Evolutionary conservation across 441 rosid species (phyloP), one percentile per base, ranked within the genome.

Genomic region (Gossypium davidsonii): DNA sequence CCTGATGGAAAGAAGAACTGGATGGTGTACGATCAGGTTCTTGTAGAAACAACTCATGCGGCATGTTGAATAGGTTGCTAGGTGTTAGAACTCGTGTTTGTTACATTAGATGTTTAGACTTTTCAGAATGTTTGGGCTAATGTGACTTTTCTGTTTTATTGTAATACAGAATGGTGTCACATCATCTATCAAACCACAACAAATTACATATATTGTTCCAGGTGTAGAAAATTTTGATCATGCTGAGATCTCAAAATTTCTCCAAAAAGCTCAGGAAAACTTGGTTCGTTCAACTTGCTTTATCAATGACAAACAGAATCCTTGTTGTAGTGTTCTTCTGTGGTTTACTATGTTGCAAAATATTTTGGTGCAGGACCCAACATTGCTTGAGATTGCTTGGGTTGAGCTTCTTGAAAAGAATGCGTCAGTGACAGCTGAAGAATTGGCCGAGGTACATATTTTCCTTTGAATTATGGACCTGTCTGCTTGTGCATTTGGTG

Each of bases 1-100:
- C 96, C 88, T 68, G 97, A 92, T 83, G 97, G 99, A 73, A 92
- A 94, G 83, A 92, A 91, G 88, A 94, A 94, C 28, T 94, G 99
- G 99, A 90, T 94, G 89, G 99, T 94, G 87, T 81, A 83, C 77
- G 99, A 94, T 91, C 97, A 94, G 99, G 97, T 94, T 88, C 85
- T 72, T 60, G 67, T 89, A 53, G 70, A 83, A 82, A 79, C 78
- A 76, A 70, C 81, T 82, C 72, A 80, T 80, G 78, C 82, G 67
- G 80, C 80, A 73, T 79, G 68, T 79, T 79, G 73, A 77, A 74
- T 84, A 81, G 86, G 81, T 85, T 82, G 81, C 86, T 86, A 82
- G 87, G 84, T 78, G 83, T 80, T 76, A 79, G 75, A 73, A 66
- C 51, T 77, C 31, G 23, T 31, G 39, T 72, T 39, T 70, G 42